Base-by-base conservation (phyloP, 2,329 filamentous ascomycete species). In the Aspergillus brasiliensis region DNA sequence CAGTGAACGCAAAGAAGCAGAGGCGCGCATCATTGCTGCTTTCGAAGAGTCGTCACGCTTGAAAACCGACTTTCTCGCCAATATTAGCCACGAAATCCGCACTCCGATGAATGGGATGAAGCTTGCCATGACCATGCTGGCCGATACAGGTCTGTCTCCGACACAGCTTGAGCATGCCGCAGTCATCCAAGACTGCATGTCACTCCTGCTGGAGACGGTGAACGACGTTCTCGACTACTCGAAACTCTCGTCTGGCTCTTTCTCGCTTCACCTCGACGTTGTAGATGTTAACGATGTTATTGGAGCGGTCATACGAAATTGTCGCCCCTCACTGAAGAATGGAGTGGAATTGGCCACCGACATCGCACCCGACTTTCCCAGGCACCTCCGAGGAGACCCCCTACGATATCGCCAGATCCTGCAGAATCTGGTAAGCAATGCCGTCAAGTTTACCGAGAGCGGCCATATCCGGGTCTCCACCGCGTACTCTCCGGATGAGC, bases 161-260 rank as follows among this genome's bases (percentile, higher is more conserved):
- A 78, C 84, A 44, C 86, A 88, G 69, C 78, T 79, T 19, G 85
- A 88, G 58, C 82, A 83, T 44, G 80, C 83, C 1, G 77, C 78
- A 40, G 84, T 87, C 47, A 84, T 88, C 57, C 80, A 85, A 63
- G 84, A 87, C 58, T 87, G 85, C 0, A 85, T 83, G 2, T 80
- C 83, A 19, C 77, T 87, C 2, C 75, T 88, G 21, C 73, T 88
- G n/a, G 82, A 84, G 62, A 81, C 88, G 51, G 87, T 88, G 69
- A 87, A 88, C 66, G 84, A 88, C 61, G 86, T 89, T 47, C 78
- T 88, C n/a, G 86, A 89, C 72, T 88, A 87, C 67, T 87, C 86
- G 10, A 88, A 88, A 65, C 77, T 88, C 4, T 81, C 83, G 0
- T 84, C 84, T 0, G 84, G 84, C n/a, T 81, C 79, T 37, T 86